Evolutionary conservation across 106 monocot species (phyloP).

Genomic region (Chionographis japonica): DNA sequence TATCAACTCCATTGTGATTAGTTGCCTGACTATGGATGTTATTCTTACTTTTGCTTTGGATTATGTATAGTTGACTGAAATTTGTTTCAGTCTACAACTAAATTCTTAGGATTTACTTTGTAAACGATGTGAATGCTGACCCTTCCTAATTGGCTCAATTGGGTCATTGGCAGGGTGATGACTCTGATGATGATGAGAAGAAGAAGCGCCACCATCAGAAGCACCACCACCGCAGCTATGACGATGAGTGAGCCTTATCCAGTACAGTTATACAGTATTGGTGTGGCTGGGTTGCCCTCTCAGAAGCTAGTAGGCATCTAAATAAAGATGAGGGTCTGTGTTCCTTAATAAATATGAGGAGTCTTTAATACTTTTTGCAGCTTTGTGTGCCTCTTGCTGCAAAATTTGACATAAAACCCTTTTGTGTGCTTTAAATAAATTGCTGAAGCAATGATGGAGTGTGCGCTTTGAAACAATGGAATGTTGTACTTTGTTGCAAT

Average conservation of each 20-base stretch:
- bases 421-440: no score
- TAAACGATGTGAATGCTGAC: no score
- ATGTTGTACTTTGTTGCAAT: no score
- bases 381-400: neutral
- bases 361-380: no score
- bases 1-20: no score
- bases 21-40: no score
- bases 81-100: no score
- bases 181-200: slow-evolving; percentile 24
- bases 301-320: slow-evolving; percentile 13
- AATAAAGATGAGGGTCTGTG: slow-evolving; percentile 17
- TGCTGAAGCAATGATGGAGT: no score
- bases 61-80: neutral
- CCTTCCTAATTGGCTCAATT: neutral
- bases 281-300: slow-evolving; percentile 9
- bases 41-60: neutral
- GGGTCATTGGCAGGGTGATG: slow-evolving; percentile 3
- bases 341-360: neutral
- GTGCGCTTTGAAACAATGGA: no score
- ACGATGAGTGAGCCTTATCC: slow-evolving; percentile 15
- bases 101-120: no score
- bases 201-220: slow-evolving; percentile 17
- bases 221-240: slow-evolving; percentile 23
- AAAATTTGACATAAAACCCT: no score
- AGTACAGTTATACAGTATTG: neutral